Percentiles rank a stretch among this genome's conserved stretches.
phyloP scores from a whole-genome alignment of 208 protist species.

The Acanthamoeba divionensis region DNA sequence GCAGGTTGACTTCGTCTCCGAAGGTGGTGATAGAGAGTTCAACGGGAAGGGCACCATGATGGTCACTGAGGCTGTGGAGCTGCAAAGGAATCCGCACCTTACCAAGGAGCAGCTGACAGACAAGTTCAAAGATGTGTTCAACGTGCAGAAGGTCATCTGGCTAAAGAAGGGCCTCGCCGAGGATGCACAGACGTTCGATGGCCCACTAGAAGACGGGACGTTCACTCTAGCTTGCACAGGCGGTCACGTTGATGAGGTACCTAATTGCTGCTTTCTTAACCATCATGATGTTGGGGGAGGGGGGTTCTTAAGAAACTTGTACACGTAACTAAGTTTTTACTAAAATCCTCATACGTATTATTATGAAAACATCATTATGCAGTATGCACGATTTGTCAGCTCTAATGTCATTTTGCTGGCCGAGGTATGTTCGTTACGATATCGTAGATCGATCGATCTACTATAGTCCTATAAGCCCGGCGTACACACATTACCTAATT shows the following conservation, averaged over 20 bases:
- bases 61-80: slow-evolving; percentile 60
- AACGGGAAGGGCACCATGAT: slow-evolving; percentile 65
- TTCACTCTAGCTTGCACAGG: slow-evolving; percentile 55
- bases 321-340: too few relatives aligned
- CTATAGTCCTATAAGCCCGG: too few relatives aligned
- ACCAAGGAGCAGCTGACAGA: slow-evolving; percentile 38
- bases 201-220: background rate
- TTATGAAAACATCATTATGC: background rate
- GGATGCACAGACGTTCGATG: slow-evolving; percentile 51
- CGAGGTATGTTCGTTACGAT: background rate
- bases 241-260: slow-evolving; percentile 66
- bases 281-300: background rate
- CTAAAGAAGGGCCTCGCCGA: slow-evolving; percentile 60
- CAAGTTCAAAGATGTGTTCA: slow-evolving; percentile 25
- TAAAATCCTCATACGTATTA: too few relatives aligned
- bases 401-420: slow-evolving; percentile 47
- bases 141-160: slow-evolving; percentile 63
- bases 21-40: slow-evolving; percentile 68
- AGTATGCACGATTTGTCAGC: slow-evolving; percentile 54
- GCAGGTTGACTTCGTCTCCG: slow-evolving; percentile 50
- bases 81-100: slow-evolving; percentile 61
- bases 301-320: too few relatives aligned
- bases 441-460: too few relatives aligned
- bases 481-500: too few relatives aligned
- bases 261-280: background rate